Conservation (phyloP, 768 basidiomycete genomes). For the Boletus coccyginus region DNA sequence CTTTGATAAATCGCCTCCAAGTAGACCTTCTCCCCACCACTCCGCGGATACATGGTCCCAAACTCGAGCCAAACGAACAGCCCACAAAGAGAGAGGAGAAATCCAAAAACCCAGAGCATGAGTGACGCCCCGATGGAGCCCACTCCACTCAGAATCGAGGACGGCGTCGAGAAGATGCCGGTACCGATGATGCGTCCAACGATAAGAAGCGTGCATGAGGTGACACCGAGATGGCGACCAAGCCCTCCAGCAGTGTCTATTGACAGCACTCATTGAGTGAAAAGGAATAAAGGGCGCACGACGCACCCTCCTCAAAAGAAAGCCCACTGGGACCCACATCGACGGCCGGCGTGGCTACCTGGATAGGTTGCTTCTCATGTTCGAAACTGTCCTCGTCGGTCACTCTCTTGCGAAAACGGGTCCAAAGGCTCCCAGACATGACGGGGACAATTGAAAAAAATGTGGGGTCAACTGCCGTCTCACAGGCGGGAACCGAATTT, state of each 20-base stretch:
- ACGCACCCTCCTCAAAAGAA: constrained; percentile 48
- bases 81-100: constrained; percentile 55
- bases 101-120: constrained; percentile 64
- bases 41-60: constrained; percentile 62
- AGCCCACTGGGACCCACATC: constrained; percentile 40
- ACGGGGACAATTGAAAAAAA: neutral
- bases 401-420: neutral
- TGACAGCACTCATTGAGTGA: neutral
- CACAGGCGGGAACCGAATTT: neutral
- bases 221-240: constrained; percentile 55
- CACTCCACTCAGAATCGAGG: constrained; percentile 54
- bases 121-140: constrained; percentile 58
- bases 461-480: neutral
- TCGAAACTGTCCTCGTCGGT: neutral
- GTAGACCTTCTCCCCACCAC: constrained; percentile 64
- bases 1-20: constrained; percentile 52
- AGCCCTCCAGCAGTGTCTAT: constrained; percentile 53
- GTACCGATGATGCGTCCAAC: constrained; percentile 60
- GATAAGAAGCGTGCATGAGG: constrained; percentile 55
- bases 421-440: constrained; percentile 11
- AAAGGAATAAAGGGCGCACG: neutral
- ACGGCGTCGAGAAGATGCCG: constrained; percentile 64
- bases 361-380: neutral
- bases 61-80: constrained; percentile 64
- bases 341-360: constrained; percentile 5